A percentile compares a stretch with the other conserved stretches of the same genome.
Evolutionary conservation across 1,284 basidiomycete species (phyloP).

Genomic region (Malassezia globosa): DNA sequence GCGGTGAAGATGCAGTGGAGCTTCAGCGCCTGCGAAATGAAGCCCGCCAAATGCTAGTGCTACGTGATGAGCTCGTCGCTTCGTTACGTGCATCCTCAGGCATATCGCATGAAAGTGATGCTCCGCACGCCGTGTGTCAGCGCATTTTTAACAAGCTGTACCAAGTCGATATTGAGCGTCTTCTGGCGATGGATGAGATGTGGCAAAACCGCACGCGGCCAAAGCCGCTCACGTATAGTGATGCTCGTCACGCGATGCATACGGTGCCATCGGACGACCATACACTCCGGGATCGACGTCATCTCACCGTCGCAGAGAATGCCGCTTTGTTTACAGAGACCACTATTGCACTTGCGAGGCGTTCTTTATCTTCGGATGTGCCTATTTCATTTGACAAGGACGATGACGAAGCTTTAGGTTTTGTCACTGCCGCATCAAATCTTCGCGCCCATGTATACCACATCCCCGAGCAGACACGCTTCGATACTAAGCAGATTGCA

Average conservation of each 20-base stretch:
- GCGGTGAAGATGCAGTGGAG: constrained; percentile 83
- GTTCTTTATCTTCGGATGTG: constrained; percentile 57
- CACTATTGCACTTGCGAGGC: constrained; percentile 66
- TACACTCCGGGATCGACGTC: constrained; percentile 31
- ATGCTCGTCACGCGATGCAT: constrained; percentile 18
- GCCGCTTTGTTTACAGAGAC: constrained; percentile 29
- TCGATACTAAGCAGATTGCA: constrained; percentile 99
- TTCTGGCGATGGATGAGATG: constrained; percentile 94
- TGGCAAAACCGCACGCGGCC: constrained; percentile 76
- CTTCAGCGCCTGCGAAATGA: constrained; percentile 80
- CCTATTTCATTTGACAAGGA: constrained; percentile 92
- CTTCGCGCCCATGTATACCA: constrained; percentile 78
- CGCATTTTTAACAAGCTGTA: constrained; percentile 84
- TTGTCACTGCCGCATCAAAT: constrained; percentile 88
- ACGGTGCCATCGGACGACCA: neutral
- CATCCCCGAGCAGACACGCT: constrained; percentile 75
- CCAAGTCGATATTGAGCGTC: constrained; percentile 70
- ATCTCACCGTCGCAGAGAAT: constrained; percentile 30
- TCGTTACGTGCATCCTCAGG: too few species aligned
- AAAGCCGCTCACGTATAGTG: constrained; percentile 55
- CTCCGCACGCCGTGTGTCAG: constrained; percentile 54
- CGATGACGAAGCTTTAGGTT: constrained; percentile 89
- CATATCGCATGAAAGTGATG: neutral
- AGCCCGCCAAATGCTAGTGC: constrained; percentile 70
- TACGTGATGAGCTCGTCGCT: constrained; percentile 53